A percentile compares a stretch with the other conserved stretches of the same genome.
These are phyloP conservation scores for Tuber umbilicatum DNA, from an alignment of 495 filamentous ascomycete genomes.

Conservation along the genomic window DNA sequence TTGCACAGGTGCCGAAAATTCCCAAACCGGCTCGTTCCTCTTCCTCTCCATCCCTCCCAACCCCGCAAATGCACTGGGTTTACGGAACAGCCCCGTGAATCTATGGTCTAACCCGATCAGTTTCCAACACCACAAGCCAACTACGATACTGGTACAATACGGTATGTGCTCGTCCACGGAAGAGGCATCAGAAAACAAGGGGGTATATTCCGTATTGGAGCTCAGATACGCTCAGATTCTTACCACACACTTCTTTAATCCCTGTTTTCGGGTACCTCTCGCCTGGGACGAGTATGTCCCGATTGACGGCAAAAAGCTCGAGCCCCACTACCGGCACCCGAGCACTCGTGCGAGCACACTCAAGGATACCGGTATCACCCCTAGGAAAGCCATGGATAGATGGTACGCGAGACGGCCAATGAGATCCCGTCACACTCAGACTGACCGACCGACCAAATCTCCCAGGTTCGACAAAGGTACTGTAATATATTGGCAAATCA, in stretches of 20 bases:
- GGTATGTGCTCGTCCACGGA: neutral
- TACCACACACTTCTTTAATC: neutral
- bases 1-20: neutral
- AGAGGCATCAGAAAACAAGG: neutral
- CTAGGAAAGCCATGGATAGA: neutral
- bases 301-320: neutral
- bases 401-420: neutral
- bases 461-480: neutral
- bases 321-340: neutral
- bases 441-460: neutral
- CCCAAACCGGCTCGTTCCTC: neutral
- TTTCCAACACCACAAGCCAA: neutral
- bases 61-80: neutral
- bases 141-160: neutral
- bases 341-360: no score
- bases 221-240: neutral
- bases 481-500: conserved; percentile 2
- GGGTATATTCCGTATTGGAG: neutral
- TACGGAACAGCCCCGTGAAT: neutral
- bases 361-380: neutral
- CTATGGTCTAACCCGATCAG: neutral
- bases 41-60: neutral
- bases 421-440: neutral
- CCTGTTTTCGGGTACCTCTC: neutral
- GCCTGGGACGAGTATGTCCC: neutral